Conservation (phyloP, 169 alveolate genomes). For the Cryptosporidium felis region DNA sequence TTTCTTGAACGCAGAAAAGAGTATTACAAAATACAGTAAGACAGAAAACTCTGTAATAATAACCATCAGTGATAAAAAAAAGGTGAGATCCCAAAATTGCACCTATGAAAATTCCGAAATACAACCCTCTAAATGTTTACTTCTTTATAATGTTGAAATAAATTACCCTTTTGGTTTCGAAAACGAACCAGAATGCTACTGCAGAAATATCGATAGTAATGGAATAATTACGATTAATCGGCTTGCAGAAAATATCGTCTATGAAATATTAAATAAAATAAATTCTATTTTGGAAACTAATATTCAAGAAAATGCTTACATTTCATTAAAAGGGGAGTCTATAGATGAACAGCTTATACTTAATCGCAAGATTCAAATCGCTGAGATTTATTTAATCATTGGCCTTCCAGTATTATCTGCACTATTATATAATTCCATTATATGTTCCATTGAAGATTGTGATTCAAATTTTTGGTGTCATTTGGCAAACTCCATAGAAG, state of each 20-base stretch:
- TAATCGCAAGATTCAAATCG: neutral
- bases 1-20: no score
- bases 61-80: neutral
- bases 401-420: constrained; percentile 44
- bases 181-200: neutral
- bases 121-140: neutral
- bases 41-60: no score
- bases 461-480: neutral
- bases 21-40: no score
- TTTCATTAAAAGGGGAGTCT: neutral
- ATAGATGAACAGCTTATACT: neutral
- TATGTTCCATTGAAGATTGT: neutral
- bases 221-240: neutral
- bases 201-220: neutral
- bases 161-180: neutral
- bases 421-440: constrained; percentile 9
- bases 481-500: constrained; percentile 21
- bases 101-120: neutral
- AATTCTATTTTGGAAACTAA: neutral
- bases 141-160: neutral
- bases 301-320: neutral
- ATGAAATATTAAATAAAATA: neutral
- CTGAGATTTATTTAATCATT: constrained; percentile 5
- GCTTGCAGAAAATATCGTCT: constrained; percentile 3
- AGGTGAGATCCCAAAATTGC: neutral